Evolutionary conservation across 768 basidiomycete species (phyloP).

Genomic region (Boletellus emodensis): DNA sequence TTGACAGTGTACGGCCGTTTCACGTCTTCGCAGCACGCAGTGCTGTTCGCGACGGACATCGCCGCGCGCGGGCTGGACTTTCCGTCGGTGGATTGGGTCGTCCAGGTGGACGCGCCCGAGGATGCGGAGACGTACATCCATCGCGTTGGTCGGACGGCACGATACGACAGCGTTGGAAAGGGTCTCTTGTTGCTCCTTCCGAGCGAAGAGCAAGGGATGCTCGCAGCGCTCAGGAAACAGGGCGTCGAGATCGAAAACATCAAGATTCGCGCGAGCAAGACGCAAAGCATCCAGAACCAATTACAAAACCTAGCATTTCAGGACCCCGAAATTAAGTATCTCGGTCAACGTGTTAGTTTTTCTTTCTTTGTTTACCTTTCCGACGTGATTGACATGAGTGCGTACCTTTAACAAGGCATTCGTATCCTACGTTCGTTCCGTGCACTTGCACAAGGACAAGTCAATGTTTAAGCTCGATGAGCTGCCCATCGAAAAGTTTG

Average conservation of each 20-base stretch:
- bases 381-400: not conserved
- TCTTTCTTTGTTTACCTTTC: not conserved
- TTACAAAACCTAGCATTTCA: conserved; percentile 91
- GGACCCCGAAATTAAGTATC: conserved; percentile 95
- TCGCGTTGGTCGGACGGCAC: conserved; percentile 90
- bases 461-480: conserved; percentile 81
- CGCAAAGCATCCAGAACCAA: conserved; percentile 78
- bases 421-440: conserved; percentile 90
- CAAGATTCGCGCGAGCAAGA: conserved; percentile 86
- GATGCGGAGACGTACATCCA: conserved; percentile 98
- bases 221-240: conserved; percentile 64
- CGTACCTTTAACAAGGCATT: conserved; percentile 59
- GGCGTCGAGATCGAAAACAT: conserved; percentile 70
- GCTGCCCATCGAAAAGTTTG: conserved; percentile 79
- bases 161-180: conserved; percentile 89
- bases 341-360: conserved; percentile 79
- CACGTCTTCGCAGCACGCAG: conserved; percentile 73
- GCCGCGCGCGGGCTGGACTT: conserved; percentile 96
- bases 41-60: conserved; percentile 93
- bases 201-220: conserved; percentile 93
- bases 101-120: conserved; percentile 94
- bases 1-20: conserved; percentile 82
- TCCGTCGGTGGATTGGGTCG: conserved; percentile 93
- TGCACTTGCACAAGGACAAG: conserved; percentile 93
- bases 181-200: conserved; percentile 79